Percentiles rank a stretch among this genome's conserved stretches.
Evolutionary conservation across 2,329 filamentous ascomycete genomes (phyloP).

Genomic region (Exophiala sp.): DNA sequence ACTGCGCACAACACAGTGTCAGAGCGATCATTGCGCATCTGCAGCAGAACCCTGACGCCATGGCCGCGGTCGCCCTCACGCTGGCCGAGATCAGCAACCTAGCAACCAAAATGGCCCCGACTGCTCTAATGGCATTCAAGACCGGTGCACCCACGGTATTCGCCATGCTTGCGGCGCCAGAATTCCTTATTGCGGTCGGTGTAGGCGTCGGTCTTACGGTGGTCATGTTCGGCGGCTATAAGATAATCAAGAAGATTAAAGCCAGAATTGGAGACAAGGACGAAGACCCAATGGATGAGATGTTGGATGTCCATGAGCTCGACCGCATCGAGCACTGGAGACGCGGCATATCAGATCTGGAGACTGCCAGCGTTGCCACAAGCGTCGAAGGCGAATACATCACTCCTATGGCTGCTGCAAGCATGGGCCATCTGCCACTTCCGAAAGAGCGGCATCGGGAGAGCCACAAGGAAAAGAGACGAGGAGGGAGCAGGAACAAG

Average conservation of each 20-base stretch:
- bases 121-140: slow-evolving; percentile 69
- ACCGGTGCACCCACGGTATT: slow-evolving; percentile 78
- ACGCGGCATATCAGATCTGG: slow-evolving; percentile 56
- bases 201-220: slow-evolving; percentile 89
- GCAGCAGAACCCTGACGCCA: slow-evolving; percentile 78
- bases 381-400: slow-evolving; percentile 62
- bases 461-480: slow-evolving; percentile 33
- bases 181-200: slow-evolving; percentile 89
- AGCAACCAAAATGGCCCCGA: slow-evolving; percentile 75
- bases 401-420: slow-evolving; percentile 51
- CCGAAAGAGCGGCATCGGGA: slow-evolving; percentile 24
- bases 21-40: slow-evolving; percentile 74
- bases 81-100: slow-evolving; percentile 84
- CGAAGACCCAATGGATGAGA: slow-evolving; percentile 47
- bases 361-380: slow-evolving; percentile 40
- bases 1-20: slow-evolving; percentile 81
- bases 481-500: slow-evolving; percentile 21
- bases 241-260: slow-evolving; percentile 85
- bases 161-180: slow-evolving; percentile 76
- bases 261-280: slow-evolving; percentile 28
- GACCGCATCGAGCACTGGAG: slow-evolving; percentile 58
- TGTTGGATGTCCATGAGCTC: slow-evolving; percentile 46
- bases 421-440: slow-evolving; percentile 38
- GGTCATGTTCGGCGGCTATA: slow-evolving; percentile 92
- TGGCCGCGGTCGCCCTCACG: slow-evolving; percentile 87